Evolutionary conservation across 306 rosid genomes (phyloP), one percentile per base, ranked within the genome.

Genomic region (Nissolia schottii): DNA sequence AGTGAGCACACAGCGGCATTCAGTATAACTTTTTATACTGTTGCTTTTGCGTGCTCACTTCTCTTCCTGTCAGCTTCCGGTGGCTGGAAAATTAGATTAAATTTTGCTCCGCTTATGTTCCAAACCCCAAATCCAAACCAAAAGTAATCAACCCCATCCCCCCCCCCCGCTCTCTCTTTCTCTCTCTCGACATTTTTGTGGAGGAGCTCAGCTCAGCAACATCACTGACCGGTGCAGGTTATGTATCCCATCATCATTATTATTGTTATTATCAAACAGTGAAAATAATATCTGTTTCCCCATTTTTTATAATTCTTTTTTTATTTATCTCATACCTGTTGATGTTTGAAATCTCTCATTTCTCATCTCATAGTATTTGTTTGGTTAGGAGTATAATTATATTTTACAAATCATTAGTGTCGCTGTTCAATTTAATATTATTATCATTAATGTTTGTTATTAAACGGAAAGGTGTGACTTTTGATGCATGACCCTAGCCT

Each of bases 1-100:
- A 93, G 98, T 87, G 98, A 93, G 98, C 98, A 93, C 97, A 88
- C 84, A 88, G 96, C 81, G 84, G 90, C 74, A 73, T 61, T 80
- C 73, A 32, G 67, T 90, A 90, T 87, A 81, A 67, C 7, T 34
- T 6, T 86, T 6, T 86, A 84, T 86, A 81, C 74, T 74, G 35
- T 62, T 88, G 81, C 87, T 83, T 88, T 88, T 93, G 98, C 55
- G 98, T 93, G 98, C 98, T 90, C 89, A 84, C 80, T 83, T 48
- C 92, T 87, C 97, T 84, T 60, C 67, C 96, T 87, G 98, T 93
- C 98, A 87, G 60, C 29, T 88, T 82, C 87, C 90, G 57, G 59
- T 48, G 76, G 82, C 67, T 58, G 85, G 60, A 62, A 63, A 64
- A 35, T 34, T n/a, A 27, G 23, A 20, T 27, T 27, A 40, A 22